Base-by-base conservation (phyloP, 2,329 filamentous ascomycete genomes). In the Phyllosticta citriasiana region DNA sequence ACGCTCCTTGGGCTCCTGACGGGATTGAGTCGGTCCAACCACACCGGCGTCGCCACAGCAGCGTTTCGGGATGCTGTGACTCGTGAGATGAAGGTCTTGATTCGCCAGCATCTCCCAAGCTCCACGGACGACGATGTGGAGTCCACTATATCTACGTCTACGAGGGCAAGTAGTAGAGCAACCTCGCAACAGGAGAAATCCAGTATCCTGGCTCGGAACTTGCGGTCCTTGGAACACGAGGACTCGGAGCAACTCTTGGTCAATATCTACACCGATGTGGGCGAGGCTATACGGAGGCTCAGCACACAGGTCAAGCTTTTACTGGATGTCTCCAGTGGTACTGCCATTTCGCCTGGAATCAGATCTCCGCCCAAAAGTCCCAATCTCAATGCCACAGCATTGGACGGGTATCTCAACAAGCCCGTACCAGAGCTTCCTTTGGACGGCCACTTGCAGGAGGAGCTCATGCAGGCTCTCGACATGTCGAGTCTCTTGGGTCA, bases 111-210 rank as follows among this genome's bases (percentile, higher is more conserved):
- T 25, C 80, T 99, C 50, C 94, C 94, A 0, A 96, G 91, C 69
- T 96, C 93, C 10, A 94, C 85, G 67, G 94, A 99, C 63, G 93
- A 97, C 66, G 94, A 99, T 70, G 89, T 88, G 64, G 90, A 94
- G 71, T 96, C 91, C 0, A 88, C 93, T 77, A 86, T 93, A 75
- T 92, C 92, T 1, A 82, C 86, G 0, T 95, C 92, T 2, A 97
- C 93, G 0, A 78, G 84, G 64, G 84, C 84, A 52, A 87, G 86
- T 27, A 83, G 83, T 62, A 83, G 86, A 64, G 27, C 27, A 8
- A 77, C 87, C 52, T 88, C 84, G 19, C 88, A 91, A 67, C 89
- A 96, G 69, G 92, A 97, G 66, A 97, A 94, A 70, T 96, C 92
- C 0, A 86, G 88, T 0, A 88, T 91, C 53, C 79, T 97, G 30